Conservation (phyloP, 78 protist genomes). For the Emiliania huxleyi region DNA sequence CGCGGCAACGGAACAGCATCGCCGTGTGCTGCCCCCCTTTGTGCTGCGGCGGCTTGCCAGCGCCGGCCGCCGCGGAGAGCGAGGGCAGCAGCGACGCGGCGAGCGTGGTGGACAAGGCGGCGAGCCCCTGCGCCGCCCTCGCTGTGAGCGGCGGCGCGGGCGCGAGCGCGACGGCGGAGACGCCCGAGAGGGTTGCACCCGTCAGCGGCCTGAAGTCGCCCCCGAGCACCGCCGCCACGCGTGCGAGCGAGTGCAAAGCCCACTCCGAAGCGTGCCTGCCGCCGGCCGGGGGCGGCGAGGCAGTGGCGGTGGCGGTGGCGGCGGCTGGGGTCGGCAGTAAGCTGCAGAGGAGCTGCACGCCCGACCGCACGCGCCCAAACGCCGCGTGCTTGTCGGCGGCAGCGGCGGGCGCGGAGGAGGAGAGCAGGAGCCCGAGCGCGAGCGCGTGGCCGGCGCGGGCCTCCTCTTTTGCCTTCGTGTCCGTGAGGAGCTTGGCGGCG, state of each 20-base stretch:
- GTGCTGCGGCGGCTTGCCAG: too few relatives aligned
- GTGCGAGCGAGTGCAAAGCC: neutral
- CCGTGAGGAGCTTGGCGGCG: neutral
- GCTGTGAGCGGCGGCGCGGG: neutral
- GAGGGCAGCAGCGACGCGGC: neutral
- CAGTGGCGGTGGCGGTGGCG: too few relatives aligned
- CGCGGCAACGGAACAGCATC: neutral
- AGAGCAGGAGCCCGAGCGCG: neutral
- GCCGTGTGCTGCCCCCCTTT: neutral
- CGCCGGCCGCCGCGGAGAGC: neutral
- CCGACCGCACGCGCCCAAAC: too few relatives aligned
- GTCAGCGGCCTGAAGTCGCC: neutral
- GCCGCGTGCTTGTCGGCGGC: too few relatives aligned
- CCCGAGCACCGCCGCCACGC: neutral
- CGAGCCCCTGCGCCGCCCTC: neutral
- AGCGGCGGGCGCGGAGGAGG: too few relatives aligned
- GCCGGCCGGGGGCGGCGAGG: too few relatives aligned
- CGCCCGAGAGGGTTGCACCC: neutral
- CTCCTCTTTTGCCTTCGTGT: neutral
- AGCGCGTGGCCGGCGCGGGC: slow-evolving; percentile 13
- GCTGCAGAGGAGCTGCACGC: too few relatives aligned
- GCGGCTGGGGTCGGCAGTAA: too few relatives aligned
- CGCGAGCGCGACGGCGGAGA: neutral
- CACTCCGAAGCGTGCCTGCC: neutral
- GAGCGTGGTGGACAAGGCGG: neutral